Evolutionary conservation across 2,329 filamentous ascomycete genomes (phyloP), one percentile per base, ranked within the genome.

Genomic region (Fusarium sp.): DNA sequence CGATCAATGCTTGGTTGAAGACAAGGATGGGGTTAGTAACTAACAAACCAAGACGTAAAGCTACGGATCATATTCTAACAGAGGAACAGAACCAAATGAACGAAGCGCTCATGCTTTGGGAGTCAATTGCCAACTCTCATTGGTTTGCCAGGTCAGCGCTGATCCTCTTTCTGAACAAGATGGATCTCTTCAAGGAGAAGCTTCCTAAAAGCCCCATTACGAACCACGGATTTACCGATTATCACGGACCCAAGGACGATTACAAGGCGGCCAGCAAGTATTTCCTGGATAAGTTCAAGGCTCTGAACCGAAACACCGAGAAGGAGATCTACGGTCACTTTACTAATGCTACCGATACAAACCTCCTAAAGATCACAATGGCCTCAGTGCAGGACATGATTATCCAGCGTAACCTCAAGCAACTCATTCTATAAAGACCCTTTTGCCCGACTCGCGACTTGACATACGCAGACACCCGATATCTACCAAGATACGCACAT

Each of bases 1-100:
- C 78, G 95, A 98, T 76, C 96, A 98, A 79, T 97, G 94, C 75
- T 83, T 98, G 47, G 93, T 97, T 5, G 95, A 98, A 81, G 95
- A 98, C 78, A 94, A 97, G 80, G 96, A 97, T 77, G 94, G 94
- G 67, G 94, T 97, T 85, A 82, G 93, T 66, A 68, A 15, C 21
- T n/a, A n/a, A 43, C 21, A 40, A 49, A 46, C 31, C 29, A 11
- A 23, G 15, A 29, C n/a, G 20, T 10, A 40, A 54, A 25, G 13
- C 40, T 20, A 53, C 35, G 35, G 21, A 33, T 36, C 17, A 20
- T 35, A 49, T 59, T 43, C 63, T 72, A 41, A 71, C 55, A 47
- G 18, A n/a, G 7, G 25, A 18, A 10, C 69, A 94, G 91, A 95
- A 95, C 77, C 92, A 94, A 91, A 95, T 94, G 91, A 92, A 94